Base-by-base conservation (phyloP, 129 eudicot species). In the Heracleum sosnowskyi region DNA sequence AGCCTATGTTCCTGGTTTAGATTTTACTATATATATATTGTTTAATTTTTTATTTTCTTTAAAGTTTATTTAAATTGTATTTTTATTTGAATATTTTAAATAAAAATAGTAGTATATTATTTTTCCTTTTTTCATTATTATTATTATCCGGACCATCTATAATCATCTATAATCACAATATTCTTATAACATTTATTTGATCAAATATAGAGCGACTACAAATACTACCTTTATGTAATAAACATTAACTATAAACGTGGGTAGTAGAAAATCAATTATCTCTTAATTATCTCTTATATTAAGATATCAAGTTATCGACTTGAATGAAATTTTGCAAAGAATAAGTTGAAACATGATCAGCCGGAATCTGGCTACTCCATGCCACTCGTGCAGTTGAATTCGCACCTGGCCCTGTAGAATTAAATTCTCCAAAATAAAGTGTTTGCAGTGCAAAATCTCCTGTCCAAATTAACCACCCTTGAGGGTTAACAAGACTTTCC, bases 401-500 rank as follows among this genome's bases (percentile, higher is more conserved):
- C 72, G 81, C 84, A 2, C 87, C 87, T 5, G 77, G 76, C 31
- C 90, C 90, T 1, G 42, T 42, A 69, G 79, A 83, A 41, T 45
- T 29, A 31, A 80, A 86, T 60, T 86, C 90, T 9, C 90, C 87
- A n/a, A 80, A 86, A 63, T 83, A 86, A 12, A 86, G 76, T 0
- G 87, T 83, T 55, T 63, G 69, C 73, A 86, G 36, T 4, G 87
- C 85, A 20, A 83, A 83, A 40, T 86, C 85, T 0, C 82, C 87
- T 0, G 45, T 71, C 90, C 90, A 86, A 24, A 82, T 82, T 83
- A 80, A 2, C 89, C 89, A 86, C 10, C 89, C 89, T 4, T 66
- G 74, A 7, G 84, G 78, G 15, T 62, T 11, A 31, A 86, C 55
- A 36, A 77, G 69, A 40, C 75, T 85, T 41, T 80, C 87, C 81